These are phyloP conservation scores for Hypocrella siamensis DNA, from an alignment of 2,329 filamentous ascomycete genomes.

Conservation along the genomic window DNA sequence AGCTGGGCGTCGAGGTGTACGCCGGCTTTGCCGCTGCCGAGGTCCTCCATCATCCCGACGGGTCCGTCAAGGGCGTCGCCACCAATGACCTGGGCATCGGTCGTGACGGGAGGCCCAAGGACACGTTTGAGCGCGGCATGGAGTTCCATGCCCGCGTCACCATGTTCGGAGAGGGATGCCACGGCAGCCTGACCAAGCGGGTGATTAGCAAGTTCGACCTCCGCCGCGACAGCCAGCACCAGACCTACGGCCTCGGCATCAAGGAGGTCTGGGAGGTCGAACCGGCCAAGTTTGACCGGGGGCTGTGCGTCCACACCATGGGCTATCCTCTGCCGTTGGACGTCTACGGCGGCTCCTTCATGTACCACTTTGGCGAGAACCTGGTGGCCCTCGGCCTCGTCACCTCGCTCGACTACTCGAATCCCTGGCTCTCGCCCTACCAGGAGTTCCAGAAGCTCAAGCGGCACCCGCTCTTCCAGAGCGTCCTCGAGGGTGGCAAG, in stretches of 20 bases:
- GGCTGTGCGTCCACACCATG: slow-evolving; percentile 76
- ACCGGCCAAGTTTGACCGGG: slow-evolving; percentile 80
- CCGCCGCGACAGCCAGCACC: slow-evolving; percentile 73
- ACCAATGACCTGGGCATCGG: slow-evolving; percentile 87
- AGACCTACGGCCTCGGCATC: slow-evolving; percentile 87
- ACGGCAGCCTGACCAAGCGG: slow-evolving; percentile 89
- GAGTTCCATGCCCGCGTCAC: slow-evolving; percentile 91
- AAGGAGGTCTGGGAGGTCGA: slow-evolving; percentile 98
- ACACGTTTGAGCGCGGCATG: slow-evolving; percentile 91
- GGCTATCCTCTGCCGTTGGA: slow-evolving; percentile 79
- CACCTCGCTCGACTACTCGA: slow-evolving; percentile 85
- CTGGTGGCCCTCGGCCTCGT: slow-evolving; percentile 85
- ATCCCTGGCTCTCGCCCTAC: slow-evolving; percentile 93
- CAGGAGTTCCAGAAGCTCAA: slow-evolving; percentile 98
- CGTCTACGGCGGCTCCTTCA: slow-evolving; percentile 94
- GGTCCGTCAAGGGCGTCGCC: slow-evolving; percentile 82
- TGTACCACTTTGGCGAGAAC: slow-evolving; percentile 99
- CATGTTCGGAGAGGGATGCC: slow-evolving; percentile 85
- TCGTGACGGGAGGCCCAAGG: slow-evolving; percentile 70
- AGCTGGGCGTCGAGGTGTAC: slow-evolving; percentile 89
- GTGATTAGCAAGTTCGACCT: slow-evolving; percentile 90
- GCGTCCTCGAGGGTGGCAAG: slow-evolving; percentile 85
- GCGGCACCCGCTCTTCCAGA: slow-evolving; percentile 80
- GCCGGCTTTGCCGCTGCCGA: slow-evolving; percentile 92
- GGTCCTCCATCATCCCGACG: slow-evolving; percentile 73